Evolutionary conservation across 164 flowering plant species (phyloP).

Genomic region (Stephania cephalantha): DNA sequence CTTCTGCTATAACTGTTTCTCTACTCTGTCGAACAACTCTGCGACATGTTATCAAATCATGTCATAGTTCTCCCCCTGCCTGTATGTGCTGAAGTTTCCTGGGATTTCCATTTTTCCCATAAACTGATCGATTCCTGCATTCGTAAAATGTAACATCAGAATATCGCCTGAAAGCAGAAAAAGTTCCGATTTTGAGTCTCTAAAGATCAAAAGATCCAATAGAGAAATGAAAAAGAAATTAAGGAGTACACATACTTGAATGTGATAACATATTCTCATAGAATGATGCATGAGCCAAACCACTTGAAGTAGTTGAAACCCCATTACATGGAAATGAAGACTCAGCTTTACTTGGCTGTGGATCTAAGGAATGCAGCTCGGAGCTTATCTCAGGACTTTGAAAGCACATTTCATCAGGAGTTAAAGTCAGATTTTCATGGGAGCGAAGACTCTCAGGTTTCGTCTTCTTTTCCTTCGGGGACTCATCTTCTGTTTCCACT

Average conservation of each 20-base stretch:
- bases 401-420: conserved; percentile 52
- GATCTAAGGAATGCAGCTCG: conserved; percentile 39
- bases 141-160: conserved; percentile 2
- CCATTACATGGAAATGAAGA: conserved; percentile 32
- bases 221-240: conserved; percentile 1
- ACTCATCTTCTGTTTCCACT: conserved; percentile 78
- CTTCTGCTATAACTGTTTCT: conserved; percentile 21
- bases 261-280: conserved; percentile 42
- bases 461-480: conserved; percentile 54
- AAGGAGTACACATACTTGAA: conserved; percentile 27
- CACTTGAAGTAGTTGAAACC: conserved; percentile 29
- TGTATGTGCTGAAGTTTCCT: conserved; percentile 45
- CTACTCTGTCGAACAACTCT: conserved; percentile 17
- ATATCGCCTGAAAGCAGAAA: background rate
- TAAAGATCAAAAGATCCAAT: background rate
- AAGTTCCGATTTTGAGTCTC: background rate
- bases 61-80: conserved; percentile 50
- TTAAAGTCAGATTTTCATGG: conserved; percentile 27
- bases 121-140: conserved; percentile 65
- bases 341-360: conserved; percentile 32
- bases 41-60: conserved; percentile 41
- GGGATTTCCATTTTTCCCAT: conserved; percentile 59
- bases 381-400: conserved; percentile 59
- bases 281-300: conserved; percentile 37
- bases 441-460: conserved; percentile 40